Conservation (phyloP, 2,329 filamentous ascomycete species). For the Aspergillus sp. region DNA sequence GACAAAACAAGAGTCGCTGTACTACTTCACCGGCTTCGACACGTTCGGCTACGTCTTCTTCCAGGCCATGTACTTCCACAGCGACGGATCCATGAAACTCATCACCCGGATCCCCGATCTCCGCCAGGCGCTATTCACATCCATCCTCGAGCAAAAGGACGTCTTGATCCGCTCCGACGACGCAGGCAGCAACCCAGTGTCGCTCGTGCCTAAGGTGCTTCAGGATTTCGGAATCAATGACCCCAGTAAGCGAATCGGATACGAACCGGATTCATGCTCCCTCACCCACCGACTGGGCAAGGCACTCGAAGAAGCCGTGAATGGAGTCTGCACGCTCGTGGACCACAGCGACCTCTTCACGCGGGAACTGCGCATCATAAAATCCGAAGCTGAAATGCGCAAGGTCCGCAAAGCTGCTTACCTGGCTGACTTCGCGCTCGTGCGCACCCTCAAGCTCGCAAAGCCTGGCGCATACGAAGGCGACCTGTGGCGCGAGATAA, state of each 20-base stretch:
- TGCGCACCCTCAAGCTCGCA: conserved; percentile 35
- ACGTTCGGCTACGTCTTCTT: conserved; percentile 41
- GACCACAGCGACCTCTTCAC: conserved; percentile 31
- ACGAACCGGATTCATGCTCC: conserved; percentile 39
- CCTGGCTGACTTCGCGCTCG: conserved; percentile 34
- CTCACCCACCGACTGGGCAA: conserved; percentile 37
- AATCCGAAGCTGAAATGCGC: conserved; percentile 29
- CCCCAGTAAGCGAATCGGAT: conserved; percentile 29
- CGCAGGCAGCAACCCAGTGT: conserved; percentile 30
- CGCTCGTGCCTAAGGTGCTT: conserved; percentile 29
- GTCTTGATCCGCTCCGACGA: conserved; percentile 32
- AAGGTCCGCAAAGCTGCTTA: conserved; percentile 36
- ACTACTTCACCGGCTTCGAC: conserved; percentile 33
- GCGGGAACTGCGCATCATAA: conserved; percentile 32
- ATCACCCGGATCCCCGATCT: conserved; percentile 32
- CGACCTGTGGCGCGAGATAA: conserved; percentile 36
- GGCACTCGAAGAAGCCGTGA: conserved; percentile 31
- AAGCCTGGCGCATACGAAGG: conserved; percentile 37
- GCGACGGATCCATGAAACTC: conserved; percentile 30
- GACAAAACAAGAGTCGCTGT: conserved; percentile 35
- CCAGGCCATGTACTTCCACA: conserved; percentile 39
- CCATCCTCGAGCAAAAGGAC: conserved; percentile 29
- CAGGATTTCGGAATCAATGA: conserved; percentile 31
- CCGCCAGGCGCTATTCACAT: conserved; percentile 35
- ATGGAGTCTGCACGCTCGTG: conserved; percentile 27